Base-by-base conservation (phyloP, 140 eudicot genomes). In the Erigeron philadelphicus region DNA sequence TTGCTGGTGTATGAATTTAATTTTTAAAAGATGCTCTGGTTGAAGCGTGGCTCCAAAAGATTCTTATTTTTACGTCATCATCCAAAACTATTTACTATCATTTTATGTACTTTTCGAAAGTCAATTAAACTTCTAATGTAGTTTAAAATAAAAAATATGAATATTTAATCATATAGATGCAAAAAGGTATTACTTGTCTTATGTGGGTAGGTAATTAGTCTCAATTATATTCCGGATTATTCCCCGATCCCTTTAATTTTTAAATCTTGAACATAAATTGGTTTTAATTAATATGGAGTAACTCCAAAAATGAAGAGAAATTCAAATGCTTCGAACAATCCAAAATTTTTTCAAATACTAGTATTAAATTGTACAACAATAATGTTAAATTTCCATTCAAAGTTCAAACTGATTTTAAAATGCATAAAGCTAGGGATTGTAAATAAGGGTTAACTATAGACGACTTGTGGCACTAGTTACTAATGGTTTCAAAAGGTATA, bases 31-130 rank as follows among this genome's bases (percentile, higher is more conserved):
- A 76, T 70, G 76, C 76, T 56, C 21, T 25, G 59, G 62, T 12
- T 70, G 49, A 76, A 64, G 81, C 81, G 49, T 77, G 77, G 38
- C 77, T 64, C 57, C 9, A 8, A 71, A 64, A 40, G 57, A 68
- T 71, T 65, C 65, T 77, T 9, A 19, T 65, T 41, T 49, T 46
- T 11, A 25, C 49, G 71, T 68, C 80, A 75, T 17, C 55, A 50
- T 11, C 25, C 61, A 35, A 7, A 49, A 16, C 9, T 57, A 58
- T 48, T 57, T 41, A 38, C 11, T 8, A 31, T 67, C 0, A 6
- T 46, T 35, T 43, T 54, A 1, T 42, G 10, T 11, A 56, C n/a
- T 11, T 12, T 16, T 10, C 38, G 4, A 31, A 31, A 31, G 4
- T 31, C 38, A 31, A 31, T 31, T 31, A 31, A 31, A 31, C 38